Percentiles rank a stretch among this genome's conserved stretches.
phyloP scores from a whole-genome alignment of 163 green algal species.

The Picocystis sp. region DNA sequence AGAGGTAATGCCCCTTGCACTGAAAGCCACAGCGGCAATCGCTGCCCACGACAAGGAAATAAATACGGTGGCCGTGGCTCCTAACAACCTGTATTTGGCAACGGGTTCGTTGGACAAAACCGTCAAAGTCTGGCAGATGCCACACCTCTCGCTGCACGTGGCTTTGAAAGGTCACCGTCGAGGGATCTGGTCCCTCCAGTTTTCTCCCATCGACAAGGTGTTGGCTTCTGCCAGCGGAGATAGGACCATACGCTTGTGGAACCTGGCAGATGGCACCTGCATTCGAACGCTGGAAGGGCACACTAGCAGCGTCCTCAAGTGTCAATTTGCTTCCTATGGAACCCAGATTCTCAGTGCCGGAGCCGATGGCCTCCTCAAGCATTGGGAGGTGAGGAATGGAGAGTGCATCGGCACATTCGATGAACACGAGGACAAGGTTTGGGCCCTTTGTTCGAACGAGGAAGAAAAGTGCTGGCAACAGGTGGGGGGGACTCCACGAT shows the following conservation, averaged over 20 bases:
- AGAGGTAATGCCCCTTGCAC: conserved; percentile 12
- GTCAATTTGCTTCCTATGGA: conserved; percentile 52
- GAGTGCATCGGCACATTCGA: conserved; percentile 80
- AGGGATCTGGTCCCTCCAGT: conserved; percentile 76
- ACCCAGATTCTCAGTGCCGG: conserved; percentile 34
- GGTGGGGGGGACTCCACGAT: conserved; percentile 61
- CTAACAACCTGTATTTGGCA: conserved; percentile 59
- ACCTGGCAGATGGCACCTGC: conserved; percentile 54
- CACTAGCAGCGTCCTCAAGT: conserved; percentile 57
- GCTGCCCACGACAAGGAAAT: conserved; percentile 94
- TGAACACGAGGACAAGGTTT: conserved; percentile 86
- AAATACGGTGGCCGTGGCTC: conserved; percentile 71
- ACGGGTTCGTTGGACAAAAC: conserved; percentile 61
- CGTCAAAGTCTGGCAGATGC: conserved; percentile 59
- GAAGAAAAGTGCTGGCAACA: conserved; percentile 36
- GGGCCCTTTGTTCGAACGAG: conserved; percentile 45
- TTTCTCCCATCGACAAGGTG: conserved; percentile 72
- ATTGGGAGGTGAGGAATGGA: conserved; percentile 58
- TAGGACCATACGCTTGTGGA: conserved; percentile 74
- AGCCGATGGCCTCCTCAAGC: conserved; percentile 86
- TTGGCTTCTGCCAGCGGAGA: conserved; percentile 40
- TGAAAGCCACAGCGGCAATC: conserved; percentile 47
- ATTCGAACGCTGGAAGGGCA: conserved; percentile 83
- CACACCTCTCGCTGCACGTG: conserved; percentile 32
- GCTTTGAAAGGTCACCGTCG: conserved; percentile 73